Percentiles rank a stretch among this genome's conserved stretches.
These are phyloP conservation scores for Diphasiastrum complanatum DNA, from an alignment of 83 land plant species.

Conservation along the genomic window DNA sequence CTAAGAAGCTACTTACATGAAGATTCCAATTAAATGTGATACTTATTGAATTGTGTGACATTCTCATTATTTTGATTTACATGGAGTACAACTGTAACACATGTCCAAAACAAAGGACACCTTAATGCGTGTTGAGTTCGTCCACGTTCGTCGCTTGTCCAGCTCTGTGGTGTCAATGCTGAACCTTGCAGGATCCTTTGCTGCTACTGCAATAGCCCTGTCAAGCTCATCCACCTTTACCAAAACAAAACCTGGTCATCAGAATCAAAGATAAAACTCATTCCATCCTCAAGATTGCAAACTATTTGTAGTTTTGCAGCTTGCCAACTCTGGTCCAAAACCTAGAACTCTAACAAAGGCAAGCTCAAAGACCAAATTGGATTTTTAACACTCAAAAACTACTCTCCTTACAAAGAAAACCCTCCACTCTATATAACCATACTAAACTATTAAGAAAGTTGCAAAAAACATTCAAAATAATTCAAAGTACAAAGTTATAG, in stretches of 20 bases:
- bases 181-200: conserved; percentile 65
- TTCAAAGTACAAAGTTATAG: not conserved
- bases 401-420: no score
- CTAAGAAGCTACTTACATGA: no score
- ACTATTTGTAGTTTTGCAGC: no score
- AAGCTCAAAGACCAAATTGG: not conserved
- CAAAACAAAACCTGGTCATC: conserved; percentile 19
- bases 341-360: not conserved
- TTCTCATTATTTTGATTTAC: no score
- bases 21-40: no score
- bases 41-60: no score
- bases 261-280: no score
- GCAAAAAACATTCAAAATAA: not conserved
- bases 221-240: conserved; percentile 91
- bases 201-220: conserved; percentile 74
- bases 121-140: conserved; percentile 56
- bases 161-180: conserved; percentile 68
- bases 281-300: no score
- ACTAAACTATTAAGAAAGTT: no score
- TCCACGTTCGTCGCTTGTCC: conserved; percentile 70
- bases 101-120: conserved; percentile 19
- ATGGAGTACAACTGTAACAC: no score
- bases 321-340: not conserved
- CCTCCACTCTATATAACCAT: no score
- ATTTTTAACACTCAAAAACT: not conserved